A percentile compares a stretch with the other conserved stretches of the same genome.
Conservation (phyloP, 305 asterid species). For the Rubia occidens region DNA sequence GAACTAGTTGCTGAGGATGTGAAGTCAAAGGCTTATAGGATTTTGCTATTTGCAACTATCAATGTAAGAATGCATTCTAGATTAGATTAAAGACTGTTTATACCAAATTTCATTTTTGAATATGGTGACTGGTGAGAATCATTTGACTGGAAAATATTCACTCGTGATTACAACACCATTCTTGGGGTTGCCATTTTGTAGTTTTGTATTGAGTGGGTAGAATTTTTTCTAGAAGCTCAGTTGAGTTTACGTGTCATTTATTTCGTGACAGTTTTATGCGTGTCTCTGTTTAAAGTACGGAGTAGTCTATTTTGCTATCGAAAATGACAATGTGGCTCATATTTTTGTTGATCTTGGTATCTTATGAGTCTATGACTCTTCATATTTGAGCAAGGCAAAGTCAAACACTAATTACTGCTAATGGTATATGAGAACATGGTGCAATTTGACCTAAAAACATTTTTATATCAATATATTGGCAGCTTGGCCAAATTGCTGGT, state of each 20-base stretch:
- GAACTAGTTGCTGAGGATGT: not conserved
- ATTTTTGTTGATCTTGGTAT: not conserved
- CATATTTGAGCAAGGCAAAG: not conserved
- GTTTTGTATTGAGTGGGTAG: not conserved
- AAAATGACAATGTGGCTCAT: not conserved
- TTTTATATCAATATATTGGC: too few relatives aligned
- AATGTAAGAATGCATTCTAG: not conserved
- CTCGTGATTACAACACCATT: not conserved
- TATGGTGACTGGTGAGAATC: not conserved
- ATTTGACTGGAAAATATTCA: conserved; percentile 5
- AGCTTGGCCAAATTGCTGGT: not conserved
- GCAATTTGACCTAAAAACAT: not conserved
- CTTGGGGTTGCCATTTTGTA: not conserved
- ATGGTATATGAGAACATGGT: not conserved
- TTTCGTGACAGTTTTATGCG: not conserved
- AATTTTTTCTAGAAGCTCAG: not conserved
- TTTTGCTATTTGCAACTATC: not conserved
- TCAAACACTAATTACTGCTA: not conserved
- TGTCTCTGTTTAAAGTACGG: too few relatives aligned
- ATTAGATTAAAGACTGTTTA: not conserved
- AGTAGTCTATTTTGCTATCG: not conserved
- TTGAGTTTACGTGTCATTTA: not conserved
- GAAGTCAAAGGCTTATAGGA: conserved; percentile 10
- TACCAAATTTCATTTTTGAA: not conserved
- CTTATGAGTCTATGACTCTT: too few relatives aligned